Conservation (phyloP, 352 stramenopile species). For the Aphanomyces invadans region DNA sequence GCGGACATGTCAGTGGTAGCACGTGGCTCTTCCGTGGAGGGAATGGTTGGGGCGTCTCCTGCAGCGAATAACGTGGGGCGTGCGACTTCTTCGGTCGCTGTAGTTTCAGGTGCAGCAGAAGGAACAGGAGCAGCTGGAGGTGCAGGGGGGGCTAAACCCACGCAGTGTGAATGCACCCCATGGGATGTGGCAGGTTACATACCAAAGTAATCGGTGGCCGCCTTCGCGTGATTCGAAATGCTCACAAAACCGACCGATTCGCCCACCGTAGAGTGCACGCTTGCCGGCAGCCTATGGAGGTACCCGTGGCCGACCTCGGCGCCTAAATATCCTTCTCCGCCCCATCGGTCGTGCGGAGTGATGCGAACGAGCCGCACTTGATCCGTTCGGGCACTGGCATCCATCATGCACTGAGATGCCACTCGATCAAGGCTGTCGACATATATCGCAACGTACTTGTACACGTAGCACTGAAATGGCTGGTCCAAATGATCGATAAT, state of each 20-base stretch:
- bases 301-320: constrained; percentile 94
- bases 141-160: neutral
- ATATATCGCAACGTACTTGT: constrained; percentile 65
- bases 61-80: too few relatives aligned
- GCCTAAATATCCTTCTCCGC: constrained; percentile 87
- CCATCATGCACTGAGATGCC: too few relatives aligned
- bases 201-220: constrained; percentile 73
- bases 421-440: neutral
- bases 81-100: constrained; percentile 2
- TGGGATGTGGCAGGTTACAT: too few relatives aligned
- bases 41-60: too few relatives aligned
- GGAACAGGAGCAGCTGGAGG: neutral
- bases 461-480: constrained; percentile 96
- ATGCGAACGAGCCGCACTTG: constrained; percentile 90
- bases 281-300: constrained; percentile 88
- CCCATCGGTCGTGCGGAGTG: constrained; percentile 72
- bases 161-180: too few relatives aligned
- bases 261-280: constrained; percentile 44
- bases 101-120: neutral
- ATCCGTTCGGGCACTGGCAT: constrained; percentile 73
- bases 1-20: too few relatives aligned
- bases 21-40: neutral
- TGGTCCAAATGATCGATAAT: constrained; percentile 85
- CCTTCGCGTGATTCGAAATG: constrained; percentile 53
- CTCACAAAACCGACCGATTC: constrained; percentile 74